phyloP scores from a whole-genome alignment of 345 rosid genomes.

The Xanthoceras sorbifolium region DNA sequence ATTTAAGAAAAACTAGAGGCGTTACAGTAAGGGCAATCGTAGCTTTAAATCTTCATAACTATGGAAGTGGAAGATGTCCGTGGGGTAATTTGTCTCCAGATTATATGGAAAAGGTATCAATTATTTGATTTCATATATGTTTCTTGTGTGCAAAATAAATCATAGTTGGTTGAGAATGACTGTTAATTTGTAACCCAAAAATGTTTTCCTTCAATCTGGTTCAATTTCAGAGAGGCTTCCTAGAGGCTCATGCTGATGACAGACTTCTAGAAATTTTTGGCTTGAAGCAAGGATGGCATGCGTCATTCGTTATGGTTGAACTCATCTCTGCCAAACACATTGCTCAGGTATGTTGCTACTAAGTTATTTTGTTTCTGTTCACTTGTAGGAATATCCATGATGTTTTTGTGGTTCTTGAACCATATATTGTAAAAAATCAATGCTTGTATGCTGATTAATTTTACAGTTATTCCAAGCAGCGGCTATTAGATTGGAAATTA shows the following conservation, averaged over 20 bases:
- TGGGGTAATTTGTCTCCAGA: slow-evolving; percentile 86
- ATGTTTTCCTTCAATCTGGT: neutral
- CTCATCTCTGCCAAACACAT: slow-evolving; percentile 98
- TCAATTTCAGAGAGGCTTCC: slow-evolving; percentile 77
- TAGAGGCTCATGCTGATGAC: slow-evolving; percentile 92
- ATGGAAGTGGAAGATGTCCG: slow-evolving; percentile 95
- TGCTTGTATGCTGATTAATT: neutral
- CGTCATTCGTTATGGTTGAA: slow-evolving; percentile 98
- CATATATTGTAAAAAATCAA: neutral
- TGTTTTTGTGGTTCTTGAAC: neutral
- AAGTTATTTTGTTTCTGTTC: slow-evolving; percentile 4
- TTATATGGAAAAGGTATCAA: slow-evolving; percentile 79
- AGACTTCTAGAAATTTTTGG: slow-evolving; percentile 96
- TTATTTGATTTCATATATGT: neutral
- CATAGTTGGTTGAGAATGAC: neutral
- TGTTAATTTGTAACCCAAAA: slow-evolving; percentile 3
- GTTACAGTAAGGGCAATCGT: slow-evolving; percentile 95
- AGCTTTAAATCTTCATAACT: slow-evolving; percentile 84
- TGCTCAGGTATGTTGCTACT: slow-evolving; percentile 64
- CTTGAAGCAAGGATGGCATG: slow-evolving; percentile 98
- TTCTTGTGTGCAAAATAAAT: neutral
- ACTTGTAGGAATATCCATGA: neutral
- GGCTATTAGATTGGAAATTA: slow-evolving; percentile 77
- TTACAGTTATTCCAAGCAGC: slow-evolving; percentile 57
- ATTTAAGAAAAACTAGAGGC: no score